Percentiles rank a stretch among this genome's conserved stretches.
phyloP scores from a whole-genome alignment of 2,329 filamentous ascomycete species.

The Aureobasidium sp. region DNA sequence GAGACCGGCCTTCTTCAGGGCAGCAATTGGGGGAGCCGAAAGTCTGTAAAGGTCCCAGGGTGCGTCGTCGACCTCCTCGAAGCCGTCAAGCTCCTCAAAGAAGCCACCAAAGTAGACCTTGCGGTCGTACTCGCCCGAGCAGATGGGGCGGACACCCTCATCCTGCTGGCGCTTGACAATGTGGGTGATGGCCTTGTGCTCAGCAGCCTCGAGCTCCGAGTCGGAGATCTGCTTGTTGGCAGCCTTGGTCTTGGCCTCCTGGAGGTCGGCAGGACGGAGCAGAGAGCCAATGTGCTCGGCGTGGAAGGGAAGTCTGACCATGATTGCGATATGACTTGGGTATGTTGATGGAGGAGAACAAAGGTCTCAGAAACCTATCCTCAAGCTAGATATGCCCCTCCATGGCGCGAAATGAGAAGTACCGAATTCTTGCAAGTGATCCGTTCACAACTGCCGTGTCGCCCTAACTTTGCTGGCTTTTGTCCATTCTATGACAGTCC shows the following conservation, averaged over 20 bases:
- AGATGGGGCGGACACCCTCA: constrained; percentile 56
- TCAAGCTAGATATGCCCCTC: constrained; percentile 7
- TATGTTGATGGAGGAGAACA: not conserved
- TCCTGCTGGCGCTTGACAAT: constrained; percentile 59
- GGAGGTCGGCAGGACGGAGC: constrained; percentile 56
- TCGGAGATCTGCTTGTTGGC: constrained; percentile 49
- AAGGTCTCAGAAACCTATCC: not conserved
- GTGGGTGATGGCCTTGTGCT: constrained; percentile 59
- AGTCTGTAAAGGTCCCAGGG: constrained; percentile 32
- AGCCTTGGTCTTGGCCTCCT: constrained; percentile 51
- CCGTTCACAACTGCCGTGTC: constrained; percentile 6
- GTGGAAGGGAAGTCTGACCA: constrained; percentile 52
- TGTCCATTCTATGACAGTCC: constrained; percentile 13
- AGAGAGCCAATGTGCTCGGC: constrained; percentile 69
- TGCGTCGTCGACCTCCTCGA: constrained; percentile 31
- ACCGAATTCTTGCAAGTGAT: constrained; percentile 6
- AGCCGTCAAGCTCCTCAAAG: constrained; percentile 34
- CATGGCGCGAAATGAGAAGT: constrained; percentile 1
- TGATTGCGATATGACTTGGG: not conserved
- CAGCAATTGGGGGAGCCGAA: constrained; percentile 30
- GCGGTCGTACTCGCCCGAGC: constrained; percentile 60
- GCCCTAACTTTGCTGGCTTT: not conserved
- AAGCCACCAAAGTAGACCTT: constrained; percentile 35
- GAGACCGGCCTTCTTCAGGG: constrained; percentile 33
- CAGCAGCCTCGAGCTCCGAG: constrained; percentile 53